These are phyloP conservation scores for Metarhizium guizhouense DNA, from an alignment of 2,329 filamentous ascomycete species.

Conservation along the genomic window DNA sequence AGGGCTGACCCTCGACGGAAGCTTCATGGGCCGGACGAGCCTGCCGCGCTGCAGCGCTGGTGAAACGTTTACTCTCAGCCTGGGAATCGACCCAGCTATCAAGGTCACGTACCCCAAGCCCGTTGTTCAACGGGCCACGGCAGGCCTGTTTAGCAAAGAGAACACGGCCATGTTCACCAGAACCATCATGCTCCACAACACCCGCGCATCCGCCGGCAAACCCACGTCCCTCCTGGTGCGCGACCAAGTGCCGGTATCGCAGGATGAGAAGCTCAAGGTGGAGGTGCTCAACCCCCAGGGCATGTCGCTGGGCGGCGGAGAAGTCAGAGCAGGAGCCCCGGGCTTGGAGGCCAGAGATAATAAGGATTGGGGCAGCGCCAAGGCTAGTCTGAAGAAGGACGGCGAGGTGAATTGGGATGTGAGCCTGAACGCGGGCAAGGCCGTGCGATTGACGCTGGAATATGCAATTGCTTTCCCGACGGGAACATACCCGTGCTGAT, in stretches of 20 bases:
- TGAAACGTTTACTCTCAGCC: conserved; percentile 38
- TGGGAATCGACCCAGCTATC: conserved; percentile 49
- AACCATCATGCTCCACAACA: conserved; percentile 38
- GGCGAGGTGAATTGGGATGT: conserved; percentile 50
- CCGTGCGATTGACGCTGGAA: conserved; percentile 46
- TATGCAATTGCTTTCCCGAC: conserved; percentile 48
- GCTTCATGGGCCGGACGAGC: conserved; percentile 44
- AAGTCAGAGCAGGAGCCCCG: conserved; percentile 23
- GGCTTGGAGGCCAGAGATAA: conserved; percentile 13
- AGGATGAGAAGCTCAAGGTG: conserved; percentile 46
- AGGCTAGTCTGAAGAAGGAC: conserved; percentile 38
- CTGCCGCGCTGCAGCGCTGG: conserved; percentile 45
- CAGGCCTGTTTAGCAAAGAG: conserved; percentile 42
- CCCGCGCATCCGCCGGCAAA: conserved; percentile 25
- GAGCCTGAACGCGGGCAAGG: conserved; percentile 41
- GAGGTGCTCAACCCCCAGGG: conserved; percentile 38
- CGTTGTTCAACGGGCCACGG: conserved; percentile 37
- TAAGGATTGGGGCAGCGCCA: conserved; percentile 40
- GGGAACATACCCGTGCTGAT: conserved; percentile 25
- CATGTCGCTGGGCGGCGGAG: conserved; percentile 27
- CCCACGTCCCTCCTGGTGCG: conserved; percentile 37
- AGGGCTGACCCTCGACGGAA: conserved; percentile 47
- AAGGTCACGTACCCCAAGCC: conserved; percentile 43
- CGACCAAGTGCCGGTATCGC: conserved; percentile 49
- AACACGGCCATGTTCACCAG: conserved; percentile 37